phyloP scores from a whole-genome alignment of 2,329 filamentous ascomycete genomes.

The Fusarium verrucosum region DNA sequence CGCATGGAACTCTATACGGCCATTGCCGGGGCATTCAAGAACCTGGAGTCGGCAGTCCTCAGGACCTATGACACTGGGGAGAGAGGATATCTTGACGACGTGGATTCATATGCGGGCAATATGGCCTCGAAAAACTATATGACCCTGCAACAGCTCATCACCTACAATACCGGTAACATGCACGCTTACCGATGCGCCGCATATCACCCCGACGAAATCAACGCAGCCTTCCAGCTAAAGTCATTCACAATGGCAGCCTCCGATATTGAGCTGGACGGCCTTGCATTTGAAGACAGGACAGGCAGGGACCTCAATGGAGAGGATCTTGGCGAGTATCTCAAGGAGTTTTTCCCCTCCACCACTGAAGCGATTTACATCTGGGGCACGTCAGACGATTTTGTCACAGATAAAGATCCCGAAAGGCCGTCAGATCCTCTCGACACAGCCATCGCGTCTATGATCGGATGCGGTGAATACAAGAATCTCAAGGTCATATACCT shows the following conservation, averaged over 20 bases:
- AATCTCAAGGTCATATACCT: constrained; percentile 25
- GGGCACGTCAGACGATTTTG: background rate
- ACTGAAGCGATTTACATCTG: constrained; percentile 21
- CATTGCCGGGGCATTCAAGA: background rate
- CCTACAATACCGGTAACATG: constrained; percentile 12
- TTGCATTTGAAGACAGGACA: too few species aligned
- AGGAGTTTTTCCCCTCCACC: background rate
- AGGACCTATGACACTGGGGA: background rate
- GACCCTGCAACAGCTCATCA: constrained; percentile 3
- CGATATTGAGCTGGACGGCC: background rate
- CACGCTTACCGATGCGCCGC: background rate
- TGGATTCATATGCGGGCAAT: background rate
- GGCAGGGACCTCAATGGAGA: rapidly evolving
- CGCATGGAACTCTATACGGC: rapidly evolving
- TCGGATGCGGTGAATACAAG: background rate
- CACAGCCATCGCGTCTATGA: constrained; percentile 1
- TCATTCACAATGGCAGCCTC: background rate
- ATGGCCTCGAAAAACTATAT: background rate
- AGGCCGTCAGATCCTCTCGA: background rate
- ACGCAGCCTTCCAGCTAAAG: too few species aligned
- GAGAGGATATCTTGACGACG: background rate
- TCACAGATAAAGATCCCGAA: rapidly evolving
- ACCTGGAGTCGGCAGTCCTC: background rate
- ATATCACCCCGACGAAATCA: background rate
- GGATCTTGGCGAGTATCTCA: background rate